Evolutionary conservation across 331 rosid species (phyloP).

Genomic region (Pyracantha coccinea): DNA sequence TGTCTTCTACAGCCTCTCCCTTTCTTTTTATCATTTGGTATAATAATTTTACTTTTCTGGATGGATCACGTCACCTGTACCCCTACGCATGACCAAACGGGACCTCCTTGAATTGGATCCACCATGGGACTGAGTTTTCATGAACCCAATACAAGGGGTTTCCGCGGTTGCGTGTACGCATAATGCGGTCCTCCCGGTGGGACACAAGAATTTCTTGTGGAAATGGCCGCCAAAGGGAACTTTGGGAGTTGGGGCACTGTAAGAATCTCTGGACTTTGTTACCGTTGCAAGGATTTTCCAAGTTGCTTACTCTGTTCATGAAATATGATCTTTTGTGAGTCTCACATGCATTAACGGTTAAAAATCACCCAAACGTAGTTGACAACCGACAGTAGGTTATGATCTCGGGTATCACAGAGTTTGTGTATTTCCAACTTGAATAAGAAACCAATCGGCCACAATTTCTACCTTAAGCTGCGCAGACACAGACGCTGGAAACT

Average conservation of each 20-base stretch:
- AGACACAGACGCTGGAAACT: background rate
- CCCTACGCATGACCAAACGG: background rate
- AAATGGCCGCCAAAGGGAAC: no score
- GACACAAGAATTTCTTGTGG: no score
- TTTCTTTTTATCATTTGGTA: background rate
- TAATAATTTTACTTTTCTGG: no score
- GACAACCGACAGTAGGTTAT: no score
- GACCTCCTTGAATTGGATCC: background rate
- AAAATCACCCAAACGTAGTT: no score
- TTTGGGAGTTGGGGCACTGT: background rate
- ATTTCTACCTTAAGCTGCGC: no score
- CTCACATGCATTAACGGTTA: background rate
- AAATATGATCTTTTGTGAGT: background rate
- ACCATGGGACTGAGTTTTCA: background rate
- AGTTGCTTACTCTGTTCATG: background rate
- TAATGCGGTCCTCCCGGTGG: no score
- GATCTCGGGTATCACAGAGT: no score
- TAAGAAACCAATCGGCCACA: background rate
- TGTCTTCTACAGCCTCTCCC: background rate
- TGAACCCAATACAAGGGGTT: no score
- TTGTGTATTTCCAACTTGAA: background rate
- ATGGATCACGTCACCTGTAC: background rate
- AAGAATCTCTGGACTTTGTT: background rate
- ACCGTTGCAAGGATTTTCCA: background rate
- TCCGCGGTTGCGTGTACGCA: no score